These are phyloP conservation scores for Pyricularia pennisetigena DNA, from an alignment of 2,329 filamentous ascomycete species.

Conservation along the genomic window DNA sequence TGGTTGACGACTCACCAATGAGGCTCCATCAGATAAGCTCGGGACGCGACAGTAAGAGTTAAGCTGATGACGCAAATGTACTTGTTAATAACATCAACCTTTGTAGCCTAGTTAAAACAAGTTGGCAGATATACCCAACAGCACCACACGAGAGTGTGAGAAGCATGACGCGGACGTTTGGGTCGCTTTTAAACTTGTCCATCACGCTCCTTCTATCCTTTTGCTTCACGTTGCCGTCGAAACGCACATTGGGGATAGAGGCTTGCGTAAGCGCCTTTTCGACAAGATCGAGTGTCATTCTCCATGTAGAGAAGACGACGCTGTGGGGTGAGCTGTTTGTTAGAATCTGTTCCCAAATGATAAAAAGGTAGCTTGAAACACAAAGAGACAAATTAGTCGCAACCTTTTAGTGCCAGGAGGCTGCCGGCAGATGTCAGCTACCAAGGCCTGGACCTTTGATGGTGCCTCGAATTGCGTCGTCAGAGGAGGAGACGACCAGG, in stretches of 20 bases:
- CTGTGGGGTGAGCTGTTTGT: slow-evolving; percentile 19
- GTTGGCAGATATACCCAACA: slow-evolving; percentile 28
- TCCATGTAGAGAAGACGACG: slow-evolving; percentile 42
- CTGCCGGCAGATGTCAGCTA: slow-evolving; percentile 19
- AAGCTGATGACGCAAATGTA: slow-evolving; percentile 22
- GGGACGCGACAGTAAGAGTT: slow-evolving; percentile 34
- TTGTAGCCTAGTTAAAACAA: not conserved
- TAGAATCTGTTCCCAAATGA: not conserved
- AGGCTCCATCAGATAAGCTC: slow-evolving; percentile 40
- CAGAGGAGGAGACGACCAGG: not conserved
- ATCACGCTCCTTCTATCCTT: slow-evolving; percentile 29
- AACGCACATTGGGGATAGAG: slow-evolving; percentile 25
- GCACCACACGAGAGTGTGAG: slow-evolving; percentile 41
- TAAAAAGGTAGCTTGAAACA: no score
- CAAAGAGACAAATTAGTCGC: no score
- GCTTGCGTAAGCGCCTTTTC: slow-evolving; percentile 25
- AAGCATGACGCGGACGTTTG: slow-evolving; percentile 29
- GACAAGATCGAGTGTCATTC: slow-evolving; percentile 34
- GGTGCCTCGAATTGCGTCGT: slow-evolving; percentile 9
- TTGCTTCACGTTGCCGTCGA: slow-evolving; percentile 35
- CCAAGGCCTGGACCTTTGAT: slow-evolving; percentile 23
- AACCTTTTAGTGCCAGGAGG: no score
- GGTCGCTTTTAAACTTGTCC: slow-evolving; percentile 27
- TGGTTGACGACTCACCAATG: slow-evolving; percentile 28
- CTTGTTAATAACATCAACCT: not conserved